Conservation (phyloP, 176 grass and related monocot genomes). For the Oryza rufipogon region DNA sequence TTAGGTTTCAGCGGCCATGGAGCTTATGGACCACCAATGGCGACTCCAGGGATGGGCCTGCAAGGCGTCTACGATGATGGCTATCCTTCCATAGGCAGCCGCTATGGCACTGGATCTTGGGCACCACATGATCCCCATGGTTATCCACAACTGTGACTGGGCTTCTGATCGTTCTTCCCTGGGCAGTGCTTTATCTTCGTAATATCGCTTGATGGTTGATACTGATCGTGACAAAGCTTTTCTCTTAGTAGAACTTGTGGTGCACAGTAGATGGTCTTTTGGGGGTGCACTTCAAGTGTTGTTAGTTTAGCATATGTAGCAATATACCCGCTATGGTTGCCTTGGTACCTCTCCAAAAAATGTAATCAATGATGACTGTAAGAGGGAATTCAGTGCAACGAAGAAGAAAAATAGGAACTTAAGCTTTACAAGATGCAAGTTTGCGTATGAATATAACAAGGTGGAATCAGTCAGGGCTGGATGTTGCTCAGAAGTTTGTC, state of each 20-base stretch:
- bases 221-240: neutral
- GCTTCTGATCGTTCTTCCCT: neutral
- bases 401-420: neutral
- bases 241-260: conserved; percentile 1
- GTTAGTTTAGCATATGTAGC: neutral
- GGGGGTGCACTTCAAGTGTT: neutral
- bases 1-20: conserved; percentile 54
- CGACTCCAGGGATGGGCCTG: conserved; percentile 42
- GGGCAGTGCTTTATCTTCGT: neutral
- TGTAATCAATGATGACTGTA: neutral
- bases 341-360: neutral
- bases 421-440: neutral
- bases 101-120: conserved; percentile 52
- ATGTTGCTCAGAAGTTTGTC: neutral
- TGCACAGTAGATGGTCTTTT: neutral
- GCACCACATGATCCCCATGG: conserved; percentile 34
- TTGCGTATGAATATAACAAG: neutral
- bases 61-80: conserved; percentile 47
- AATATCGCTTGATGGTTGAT: neutral
- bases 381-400: neutral
- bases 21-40: conserved; percentile 44
- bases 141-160: conserved; percentile 33
- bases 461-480: neutral
- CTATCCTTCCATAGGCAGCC: conserved; percentile 41
- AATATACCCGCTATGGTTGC: neutral